These are phyloP conservation scores for Cordia subcordata DNA, from an alignment of 257 asterid species.

Conservation along the genomic window DNA sequence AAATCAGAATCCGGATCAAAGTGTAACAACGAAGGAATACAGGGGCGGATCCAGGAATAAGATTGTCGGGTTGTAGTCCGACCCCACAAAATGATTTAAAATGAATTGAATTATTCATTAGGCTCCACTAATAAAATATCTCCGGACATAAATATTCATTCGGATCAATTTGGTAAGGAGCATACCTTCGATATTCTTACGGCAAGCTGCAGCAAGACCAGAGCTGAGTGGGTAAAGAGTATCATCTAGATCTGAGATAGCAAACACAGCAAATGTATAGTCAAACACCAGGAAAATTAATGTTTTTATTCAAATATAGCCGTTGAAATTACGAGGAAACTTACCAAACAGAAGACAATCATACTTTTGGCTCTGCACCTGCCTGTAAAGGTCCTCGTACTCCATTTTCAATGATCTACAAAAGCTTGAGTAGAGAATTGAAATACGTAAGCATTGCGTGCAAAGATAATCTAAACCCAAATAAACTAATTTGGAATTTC, in stretches of 20 bases:
- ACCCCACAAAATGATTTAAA: no score
- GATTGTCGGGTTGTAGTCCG: no score
- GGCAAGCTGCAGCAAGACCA: slow-evolving; percentile 65
- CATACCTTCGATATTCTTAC: slow-evolving; percentile 72
- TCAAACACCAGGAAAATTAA: not conserved
- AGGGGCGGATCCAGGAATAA: no score
- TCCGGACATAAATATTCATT: no score
- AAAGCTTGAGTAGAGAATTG: slow-evolving; percentile 27
- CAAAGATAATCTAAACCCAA: slow-evolving; percentile 22
- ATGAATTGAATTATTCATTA: no score
- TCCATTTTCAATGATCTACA: slow-evolving; percentile 65
- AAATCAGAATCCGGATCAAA: slow-evolving; percentile 7
- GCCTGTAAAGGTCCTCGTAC: slow-evolving; percentile 54
- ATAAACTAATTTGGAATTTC: slow-evolving; percentile 15
- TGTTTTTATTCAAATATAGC: not conserved
- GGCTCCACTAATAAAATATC: no score
- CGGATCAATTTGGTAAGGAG: no score
- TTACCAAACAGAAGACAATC: slow-evolving; percentile 97
- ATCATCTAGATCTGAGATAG: slow-evolving; percentile 80
- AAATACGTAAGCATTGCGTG: slow-evolving; percentile 33
- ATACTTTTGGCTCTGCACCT: slow-evolving; percentile 64
- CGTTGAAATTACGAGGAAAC: slow-evolving; percentile 4
- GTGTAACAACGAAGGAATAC: no score
- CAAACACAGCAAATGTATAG: not conserved
- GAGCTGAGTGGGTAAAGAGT: slow-evolving; percentile 86